These are phyloP conservation scores for Fusarium globosum DNA, from an alignment of 2,329 filamentous ascomycete species.

Conservation along the genomic window DNA sequence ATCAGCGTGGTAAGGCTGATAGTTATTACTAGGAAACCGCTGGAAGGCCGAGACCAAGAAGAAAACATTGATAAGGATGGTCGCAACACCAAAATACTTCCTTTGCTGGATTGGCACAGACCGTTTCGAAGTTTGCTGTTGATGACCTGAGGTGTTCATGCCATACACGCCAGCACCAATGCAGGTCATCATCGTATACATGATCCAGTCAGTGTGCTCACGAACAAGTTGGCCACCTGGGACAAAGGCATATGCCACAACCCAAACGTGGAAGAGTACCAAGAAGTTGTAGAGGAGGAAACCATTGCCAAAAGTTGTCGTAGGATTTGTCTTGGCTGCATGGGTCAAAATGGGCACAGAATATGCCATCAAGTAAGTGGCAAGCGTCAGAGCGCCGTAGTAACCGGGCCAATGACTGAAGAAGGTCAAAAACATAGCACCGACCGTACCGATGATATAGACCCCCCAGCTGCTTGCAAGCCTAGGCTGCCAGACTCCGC, in stretches of 20 bases:
- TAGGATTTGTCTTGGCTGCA: slow-evolving; percentile 81
- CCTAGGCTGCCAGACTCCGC: slow-evolving; percentile 78
- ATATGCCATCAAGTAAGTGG: slow-evolving; percentile 84
- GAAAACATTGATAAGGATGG: slow-evolving; percentile 81
- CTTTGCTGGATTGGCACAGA: slow-evolving; percentile 56
- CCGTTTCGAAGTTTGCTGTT: slow-evolving; percentile 48
- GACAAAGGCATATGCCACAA: slow-evolving; percentile 97
- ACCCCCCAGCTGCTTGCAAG: slow-evolving; percentile 81
- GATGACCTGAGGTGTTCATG: slow-evolving; percentile 63
- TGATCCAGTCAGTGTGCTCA: slow-evolving; percentile 96
- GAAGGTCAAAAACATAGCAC: slow-evolving; percentile 81
- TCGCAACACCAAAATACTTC: slow-evolving; percentile 65
- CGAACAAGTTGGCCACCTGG: slow-evolving; percentile 92
- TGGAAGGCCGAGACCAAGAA: slow-evolving; percentile 85
- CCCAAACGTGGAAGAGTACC: slow-evolving; percentile 98
- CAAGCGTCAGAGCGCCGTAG: slow-evolving; percentile 80
- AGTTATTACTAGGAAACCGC: slow-evolving; percentile 92
- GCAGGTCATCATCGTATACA: slow-evolving; percentile 84
- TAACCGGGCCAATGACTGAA: slow-evolving; percentile 89
- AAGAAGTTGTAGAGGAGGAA: slow-evolving; percentile 94
- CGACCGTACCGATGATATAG: slow-evolving; percentile 81
- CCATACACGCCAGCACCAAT: slow-evolving; percentile 89
- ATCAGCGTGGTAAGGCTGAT: slow-evolving; percentile 87
- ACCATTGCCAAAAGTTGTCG: slow-evolving; percentile 84
- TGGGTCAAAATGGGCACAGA: slow-evolving; percentile 79